phyloP scores from a whole-genome alignment of 495 filamentous ascomycete genomes.

The Hypoxylon perforatum region DNA sequence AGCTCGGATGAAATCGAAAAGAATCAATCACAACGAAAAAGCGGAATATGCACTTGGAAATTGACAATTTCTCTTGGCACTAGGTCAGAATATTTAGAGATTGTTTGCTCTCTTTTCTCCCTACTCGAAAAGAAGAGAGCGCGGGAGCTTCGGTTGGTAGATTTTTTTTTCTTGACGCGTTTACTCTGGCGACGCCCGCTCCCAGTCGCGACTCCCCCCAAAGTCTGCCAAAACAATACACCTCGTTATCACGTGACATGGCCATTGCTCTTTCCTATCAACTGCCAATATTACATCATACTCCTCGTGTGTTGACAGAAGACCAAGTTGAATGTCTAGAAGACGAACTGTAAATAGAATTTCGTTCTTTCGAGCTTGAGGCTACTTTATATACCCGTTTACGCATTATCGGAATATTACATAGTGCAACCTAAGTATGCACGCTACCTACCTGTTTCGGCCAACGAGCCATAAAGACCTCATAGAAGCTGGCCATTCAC shows the following conservation, averaged over 20 bases:
- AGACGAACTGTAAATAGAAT: constrained; percentile 22
- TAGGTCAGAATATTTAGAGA: background rate
- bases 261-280: background rate
- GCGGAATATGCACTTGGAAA: background rate
- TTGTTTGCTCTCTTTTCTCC: background rate
- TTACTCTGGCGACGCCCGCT: background rate
- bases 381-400: too few species aligned
- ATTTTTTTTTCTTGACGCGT: constrained; percentile 16
- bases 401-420: too few species aligned
- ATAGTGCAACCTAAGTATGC: too few species aligned
- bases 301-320: background rate
- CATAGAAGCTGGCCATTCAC: constrained; percentile 11
- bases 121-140: background rate
- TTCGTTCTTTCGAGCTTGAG: background rate
- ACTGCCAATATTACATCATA: constrained; percentile 4
- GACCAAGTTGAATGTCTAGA: background rate
- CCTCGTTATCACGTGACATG: constrained; percentile 33
- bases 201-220: constrained; percentile 16
- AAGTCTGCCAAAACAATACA: background rate
- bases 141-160: background rate
- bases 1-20: background rate
- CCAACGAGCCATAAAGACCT: constrained; percentile 6
- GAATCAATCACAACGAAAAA: background rate
- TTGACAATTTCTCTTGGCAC: background rate
- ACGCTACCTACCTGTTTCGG: constrained; percentile 15